These are phyloP conservation scores for Fusarium subtropicale DNA, from an alignment of 2,329 filamentous ascomycete species.

Conservation along the genomic window DNA sequence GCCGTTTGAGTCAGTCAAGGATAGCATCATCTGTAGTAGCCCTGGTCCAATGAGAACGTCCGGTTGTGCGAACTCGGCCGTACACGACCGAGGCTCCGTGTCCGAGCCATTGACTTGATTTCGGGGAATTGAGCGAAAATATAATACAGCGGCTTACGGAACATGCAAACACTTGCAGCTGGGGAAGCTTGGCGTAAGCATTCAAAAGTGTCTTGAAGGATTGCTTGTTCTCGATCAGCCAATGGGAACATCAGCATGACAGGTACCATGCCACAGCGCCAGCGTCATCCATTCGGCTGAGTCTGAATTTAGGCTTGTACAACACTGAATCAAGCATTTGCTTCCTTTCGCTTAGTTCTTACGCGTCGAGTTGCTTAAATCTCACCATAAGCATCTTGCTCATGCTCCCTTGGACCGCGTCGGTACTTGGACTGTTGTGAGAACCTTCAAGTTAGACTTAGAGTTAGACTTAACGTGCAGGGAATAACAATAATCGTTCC, in stretches of 20 bases:
- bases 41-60: not conserved
- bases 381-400: no score
- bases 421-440: rapidly evolving
- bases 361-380: not conserved
- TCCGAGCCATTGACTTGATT: not conserved
- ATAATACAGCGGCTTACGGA: not conserved
- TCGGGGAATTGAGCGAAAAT: not conserved
- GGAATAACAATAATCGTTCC: no score
- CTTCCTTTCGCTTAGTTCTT: not conserved
- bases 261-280: not conserved
- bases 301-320: rapidly evolving
- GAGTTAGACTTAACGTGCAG: not conserved
- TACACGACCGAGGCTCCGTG: no score
- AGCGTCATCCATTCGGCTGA: not conserved
- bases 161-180: not conserved
- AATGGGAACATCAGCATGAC: not conserved
- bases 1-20: not conserved
- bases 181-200: not conserved
- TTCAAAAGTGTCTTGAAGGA: not conserved
- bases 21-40: not conserved
- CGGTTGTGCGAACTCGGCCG: not conserved
- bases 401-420: rapidly evolving
- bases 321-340: not conserved
- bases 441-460: not conserved
- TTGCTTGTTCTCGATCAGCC: not conserved